These are phyloP conservation scores for Brasenia schreberi DNA, from an alignment of 164 flowering plant genomes.

Conservation along the genomic window DNA sequence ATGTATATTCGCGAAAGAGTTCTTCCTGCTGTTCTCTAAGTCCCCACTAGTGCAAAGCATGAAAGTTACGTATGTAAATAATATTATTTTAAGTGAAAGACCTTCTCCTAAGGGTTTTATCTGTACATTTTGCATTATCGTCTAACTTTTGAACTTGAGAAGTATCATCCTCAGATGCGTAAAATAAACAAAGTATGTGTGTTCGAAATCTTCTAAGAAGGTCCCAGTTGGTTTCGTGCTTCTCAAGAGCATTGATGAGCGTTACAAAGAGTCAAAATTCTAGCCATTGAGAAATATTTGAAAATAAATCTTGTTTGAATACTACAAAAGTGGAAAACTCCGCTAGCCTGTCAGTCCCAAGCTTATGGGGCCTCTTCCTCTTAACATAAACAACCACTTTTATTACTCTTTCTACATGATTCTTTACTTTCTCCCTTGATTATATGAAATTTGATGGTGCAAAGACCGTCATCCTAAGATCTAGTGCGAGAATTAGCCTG, in stretches of 20 bases:
- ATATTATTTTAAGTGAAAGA: no score
- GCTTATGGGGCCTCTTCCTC: slow-evolving; percentile 11
- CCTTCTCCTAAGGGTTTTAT: no score
- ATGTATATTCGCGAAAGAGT: no score
- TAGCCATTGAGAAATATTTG: slow-evolving; percentile 1
- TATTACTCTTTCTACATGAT: neutral
- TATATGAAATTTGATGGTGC: no score
- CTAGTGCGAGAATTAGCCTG: no score
- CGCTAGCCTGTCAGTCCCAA: slow-evolving; percentile 3
- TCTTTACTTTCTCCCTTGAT: neutral
- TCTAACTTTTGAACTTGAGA: no score
- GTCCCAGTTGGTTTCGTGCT: slow-evolving; percentile 11
- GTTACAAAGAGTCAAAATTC: slow-evolving; percentile 7
- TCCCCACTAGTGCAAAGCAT: no score
- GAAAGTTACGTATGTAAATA: no score
- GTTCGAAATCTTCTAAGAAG: slow-evolving; percentile 17
- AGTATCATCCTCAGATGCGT: no score
- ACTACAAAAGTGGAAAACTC: neutral
- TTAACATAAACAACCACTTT: slow-evolving; percentile 2
- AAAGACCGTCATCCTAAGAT: no score
- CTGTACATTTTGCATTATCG: no score
- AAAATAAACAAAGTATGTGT: no score
- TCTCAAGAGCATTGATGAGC: slow-evolving; percentile 9
- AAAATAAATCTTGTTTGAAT: neutral
- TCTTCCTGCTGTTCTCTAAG: neutral